A percentile compares a stretch with the other conserved stretches of the same genome.
Evolutionary conservation across 139 green algal species (phyloP).

Genomic region (Haematococcus lacustris): DNA sequence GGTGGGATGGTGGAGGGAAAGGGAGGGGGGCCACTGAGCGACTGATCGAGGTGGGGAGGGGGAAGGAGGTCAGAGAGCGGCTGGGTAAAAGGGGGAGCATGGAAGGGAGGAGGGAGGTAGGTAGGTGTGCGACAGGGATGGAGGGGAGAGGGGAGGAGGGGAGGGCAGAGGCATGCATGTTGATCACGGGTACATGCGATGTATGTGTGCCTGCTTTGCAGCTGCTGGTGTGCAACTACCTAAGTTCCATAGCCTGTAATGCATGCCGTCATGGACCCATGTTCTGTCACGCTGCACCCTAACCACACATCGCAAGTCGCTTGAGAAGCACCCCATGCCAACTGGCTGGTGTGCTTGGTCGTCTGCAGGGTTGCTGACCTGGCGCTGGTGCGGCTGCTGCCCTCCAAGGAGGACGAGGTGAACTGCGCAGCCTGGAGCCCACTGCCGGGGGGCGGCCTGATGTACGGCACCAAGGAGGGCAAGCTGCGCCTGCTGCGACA

Average conservation of each 20-base stretch:
- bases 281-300: not conserved
- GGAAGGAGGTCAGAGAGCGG: not conserved
- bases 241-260: not conserved
- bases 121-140: not conserved
- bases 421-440: constrained; percentile 86
- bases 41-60: not conserved
- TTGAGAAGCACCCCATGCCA: not conserved
- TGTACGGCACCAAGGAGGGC: constrained; percentile 92
- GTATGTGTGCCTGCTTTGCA: not conserved
- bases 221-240: not conserved
- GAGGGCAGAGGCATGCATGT: not conserved
- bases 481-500: constrained; percentile 49
- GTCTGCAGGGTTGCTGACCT: constrained; percentile 53
- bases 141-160: not conserved
- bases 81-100: not conserved
- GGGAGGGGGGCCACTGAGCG: not conserved
- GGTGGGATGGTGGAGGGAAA: not conserved
- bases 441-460: constrained; percentile 67
- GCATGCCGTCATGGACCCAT: not conserved
- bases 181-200: not conserved
- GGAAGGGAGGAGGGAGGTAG: not conserved
- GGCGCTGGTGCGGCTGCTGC: constrained; percentile 66
- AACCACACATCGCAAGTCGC: not conserved
- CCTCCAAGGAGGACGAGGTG: constrained; percentile 80
- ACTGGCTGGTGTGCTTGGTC: not conserved